Conservation (phyloP, 805 yeast genomes). For the Cyberlindnera americana region DNA sequence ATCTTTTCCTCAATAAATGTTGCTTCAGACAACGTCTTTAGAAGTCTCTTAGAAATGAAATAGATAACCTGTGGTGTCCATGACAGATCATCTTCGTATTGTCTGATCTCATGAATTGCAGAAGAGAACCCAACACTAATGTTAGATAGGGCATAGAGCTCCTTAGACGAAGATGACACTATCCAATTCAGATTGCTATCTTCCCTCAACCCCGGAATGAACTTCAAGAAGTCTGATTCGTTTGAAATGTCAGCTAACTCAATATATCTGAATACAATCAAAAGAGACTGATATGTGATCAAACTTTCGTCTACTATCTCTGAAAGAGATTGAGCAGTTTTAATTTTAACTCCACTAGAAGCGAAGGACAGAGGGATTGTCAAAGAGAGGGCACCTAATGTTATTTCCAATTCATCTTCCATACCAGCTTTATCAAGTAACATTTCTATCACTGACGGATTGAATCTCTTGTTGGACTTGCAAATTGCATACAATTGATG, state of each 20-base stretch:
- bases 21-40: constrained; percentile 26
- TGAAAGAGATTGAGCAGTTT: constrained; percentile 26
- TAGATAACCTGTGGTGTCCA: constrained; percentile 37
- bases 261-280: constrained; percentile 37
- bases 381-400: constrained; percentile 34
- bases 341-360: constrained; percentile 35
- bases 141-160: constrained; percentile 7
- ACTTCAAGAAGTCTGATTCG: constrained; percentile 22
- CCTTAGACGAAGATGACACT: constrained; percentile 5
- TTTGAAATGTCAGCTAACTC: constrained; percentile 38
- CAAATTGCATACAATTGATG: constrained; percentile 38
- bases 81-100: constrained; percentile 16
- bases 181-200: constrained; percentile 1
- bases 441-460: not conserved
- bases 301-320: constrained; percentile 18
- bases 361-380: constrained; percentile 44
- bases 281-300: constrained; percentile 23
- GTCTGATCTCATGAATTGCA: constrained; percentile 16
- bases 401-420: constrained; percentile 21
- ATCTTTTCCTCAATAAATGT: constrained; percentile 25
- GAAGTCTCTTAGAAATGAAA: constrained; percentile 36
- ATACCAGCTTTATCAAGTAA: not conserved
- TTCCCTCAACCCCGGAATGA: constrained; percentile 12
- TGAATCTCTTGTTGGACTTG: constrained; percentile 21
- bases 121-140: constrained; percentile 15